Conservation (phyloP, 495 filamentous ascomycete genomes). For the Aspergillus nidulans region DNA sequence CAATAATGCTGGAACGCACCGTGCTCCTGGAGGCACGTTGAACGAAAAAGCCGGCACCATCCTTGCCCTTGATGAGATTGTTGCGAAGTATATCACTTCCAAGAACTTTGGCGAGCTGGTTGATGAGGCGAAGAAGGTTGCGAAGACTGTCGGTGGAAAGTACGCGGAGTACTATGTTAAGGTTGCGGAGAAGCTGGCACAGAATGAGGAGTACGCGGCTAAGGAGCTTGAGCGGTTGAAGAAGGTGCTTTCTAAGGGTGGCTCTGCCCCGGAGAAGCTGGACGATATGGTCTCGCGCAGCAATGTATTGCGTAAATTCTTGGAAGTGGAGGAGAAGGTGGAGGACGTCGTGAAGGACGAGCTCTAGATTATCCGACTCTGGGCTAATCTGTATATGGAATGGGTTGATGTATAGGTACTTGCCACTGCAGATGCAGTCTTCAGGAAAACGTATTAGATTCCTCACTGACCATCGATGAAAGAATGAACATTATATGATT, state of each 20-base stretch:
- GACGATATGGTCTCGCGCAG: slow-evolving; percentile 83
- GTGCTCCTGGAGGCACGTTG: slow-evolving; percentile 74
- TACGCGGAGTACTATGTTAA: slow-evolving; percentile 93
- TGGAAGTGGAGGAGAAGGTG: slow-evolving; percentile 36
- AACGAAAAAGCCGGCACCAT: slow-evolving; percentile 79
- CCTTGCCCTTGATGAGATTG: slow-evolving; percentile 66
- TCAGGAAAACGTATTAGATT: background rate
- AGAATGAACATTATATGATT: background rate
- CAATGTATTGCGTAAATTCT: slow-evolving; percentile 84
- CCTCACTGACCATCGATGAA: background rate
- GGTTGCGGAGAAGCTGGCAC: slow-evolving; percentile 76
- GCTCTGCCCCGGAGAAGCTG: slow-evolving; percentile 76
- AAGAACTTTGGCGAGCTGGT: slow-evolving; percentile 53
- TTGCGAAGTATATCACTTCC: slow-evolving; percentile 57
- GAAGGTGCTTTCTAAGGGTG: slow-evolving; percentile 78
- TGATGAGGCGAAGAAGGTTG: slow-evolving; percentile 65
- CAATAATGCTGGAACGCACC: slow-evolving; percentile 83
- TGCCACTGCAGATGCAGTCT: background rate
- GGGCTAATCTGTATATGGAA: background rate
- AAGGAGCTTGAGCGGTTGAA: slow-evolving; percentile 84
- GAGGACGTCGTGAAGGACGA: slow-evolving; percentile 55
- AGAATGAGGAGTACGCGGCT: slow-evolving; percentile 70
- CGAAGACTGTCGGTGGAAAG: slow-evolving; percentile 64
- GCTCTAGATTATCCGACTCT: slow-evolving; percentile 42
- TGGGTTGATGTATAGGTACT: background rate